A percentile compares a stretch with the other conserved stretches of the same genome.
Conservation (phyloP, 2,329 filamentous ascomycete genomes). For the Neonectria neomacrospora region DNA sequence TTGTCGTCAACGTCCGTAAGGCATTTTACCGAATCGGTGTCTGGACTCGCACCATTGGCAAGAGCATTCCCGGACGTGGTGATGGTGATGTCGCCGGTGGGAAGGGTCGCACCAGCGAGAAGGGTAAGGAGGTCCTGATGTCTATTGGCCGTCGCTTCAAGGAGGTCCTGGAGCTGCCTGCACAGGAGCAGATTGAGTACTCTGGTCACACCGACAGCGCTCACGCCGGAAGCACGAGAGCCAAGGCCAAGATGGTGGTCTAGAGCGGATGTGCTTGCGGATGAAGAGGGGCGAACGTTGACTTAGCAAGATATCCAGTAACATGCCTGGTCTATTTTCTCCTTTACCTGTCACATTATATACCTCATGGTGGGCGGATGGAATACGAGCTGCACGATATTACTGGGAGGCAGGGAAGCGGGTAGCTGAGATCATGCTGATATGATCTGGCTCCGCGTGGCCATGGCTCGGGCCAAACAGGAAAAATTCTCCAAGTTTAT, state of each 20-base stretch:
- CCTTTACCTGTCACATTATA: constrained; percentile 32
- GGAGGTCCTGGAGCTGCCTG: constrained; percentile 83
- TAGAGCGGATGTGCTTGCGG: constrained; percentile 56
- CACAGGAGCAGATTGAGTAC: constrained; percentile 87
- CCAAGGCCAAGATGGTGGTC: constrained; percentile 92
- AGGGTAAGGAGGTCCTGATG: constrained; percentile 86
- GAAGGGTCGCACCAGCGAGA: constrained; percentile 81
- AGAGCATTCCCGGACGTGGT: constrained; percentile 80
- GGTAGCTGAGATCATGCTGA: constrained; percentile 23
- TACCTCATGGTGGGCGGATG: constrained; percentile 27
- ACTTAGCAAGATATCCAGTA: constrained; percentile 45
- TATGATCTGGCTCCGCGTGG: constrained; percentile 22
- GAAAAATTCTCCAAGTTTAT: constrained; percentile 41
- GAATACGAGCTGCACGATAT: constrained; percentile 26
- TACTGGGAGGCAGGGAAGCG: constrained; percentile 25
- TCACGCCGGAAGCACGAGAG: constrained; percentile 90
- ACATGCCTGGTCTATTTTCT: constrained; percentile 19
- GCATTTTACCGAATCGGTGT: constrained; percentile 97
- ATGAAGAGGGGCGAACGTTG: constrained; percentile 35
- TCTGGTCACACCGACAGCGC: constrained; percentile 96
- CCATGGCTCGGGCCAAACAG: constrained; percentile 35
- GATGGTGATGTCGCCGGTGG: constrained; percentile 78
- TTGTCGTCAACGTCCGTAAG: constrained; percentile 98
- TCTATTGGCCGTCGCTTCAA: constrained; percentile 93
- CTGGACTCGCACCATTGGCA: constrained; percentile 95